These are phyloP conservation scores for Cercospora sesami DNA, from an alignment of 2,329 filamentous ascomycete species.

Conservation along the genomic window DNA sequence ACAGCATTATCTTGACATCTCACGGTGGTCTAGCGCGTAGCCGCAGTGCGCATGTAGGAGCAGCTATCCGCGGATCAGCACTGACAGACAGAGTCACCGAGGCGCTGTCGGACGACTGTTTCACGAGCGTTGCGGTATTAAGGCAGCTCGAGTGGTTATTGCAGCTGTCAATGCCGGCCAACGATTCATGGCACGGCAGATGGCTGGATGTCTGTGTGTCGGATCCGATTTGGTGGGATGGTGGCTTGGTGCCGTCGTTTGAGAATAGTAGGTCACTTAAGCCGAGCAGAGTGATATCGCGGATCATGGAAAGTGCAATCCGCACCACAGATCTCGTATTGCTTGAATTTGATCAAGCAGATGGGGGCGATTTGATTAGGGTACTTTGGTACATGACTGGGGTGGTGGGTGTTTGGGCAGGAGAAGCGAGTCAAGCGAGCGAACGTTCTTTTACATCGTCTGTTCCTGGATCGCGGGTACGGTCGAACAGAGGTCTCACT, in stretches of 20 bases:
- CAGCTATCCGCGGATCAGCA: not conserved
- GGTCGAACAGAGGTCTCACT: not conserved
- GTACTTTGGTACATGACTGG: constrained; percentile 10
- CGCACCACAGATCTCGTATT: constrained; percentile 1
- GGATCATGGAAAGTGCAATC: not conserved
- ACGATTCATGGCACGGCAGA: constrained; percentile 2
- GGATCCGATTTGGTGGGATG: not conserved
- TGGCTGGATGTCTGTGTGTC: not conserved
- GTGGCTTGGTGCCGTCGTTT: constrained; percentile 4
- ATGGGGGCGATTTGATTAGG: not conserved
- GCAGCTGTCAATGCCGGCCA: constrained; percentile 10
- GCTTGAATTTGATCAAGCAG: not conserved
- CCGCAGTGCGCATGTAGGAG: not conserved
- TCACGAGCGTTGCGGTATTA: not conserved
- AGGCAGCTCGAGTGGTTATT: not conserved
- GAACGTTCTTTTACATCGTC: not conserved
- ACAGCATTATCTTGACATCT: not conserved
- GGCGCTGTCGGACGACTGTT: not conserved
- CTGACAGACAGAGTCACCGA: not conserved
- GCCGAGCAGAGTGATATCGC: constrained; percentile 8
- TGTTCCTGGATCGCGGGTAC: not conserved
- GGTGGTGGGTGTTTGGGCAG: not conserved
- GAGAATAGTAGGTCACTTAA: not conserved
- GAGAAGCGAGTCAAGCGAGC: not conserved
- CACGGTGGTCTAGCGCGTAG: not conserved